Base-by-base conservation (phyloP, 2,329 filamentous ascomycete genomes). In the Talaromyces sp. region DNA sequence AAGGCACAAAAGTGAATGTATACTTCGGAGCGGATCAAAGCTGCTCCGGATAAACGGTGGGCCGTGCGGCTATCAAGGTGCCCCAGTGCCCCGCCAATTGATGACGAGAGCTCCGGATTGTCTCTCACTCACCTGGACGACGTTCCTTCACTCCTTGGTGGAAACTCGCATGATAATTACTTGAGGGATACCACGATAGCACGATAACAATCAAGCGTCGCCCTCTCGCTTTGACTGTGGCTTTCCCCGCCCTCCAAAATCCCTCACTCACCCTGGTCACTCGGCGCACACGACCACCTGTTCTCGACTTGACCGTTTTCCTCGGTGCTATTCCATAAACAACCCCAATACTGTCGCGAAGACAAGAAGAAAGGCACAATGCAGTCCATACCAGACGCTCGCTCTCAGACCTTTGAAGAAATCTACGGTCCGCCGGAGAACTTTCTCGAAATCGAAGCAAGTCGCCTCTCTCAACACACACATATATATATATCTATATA, bases 361-460 rank as follows among this genome's bases (percentile, higher is more conserved):
- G 7, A 18, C 31, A 40, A 40, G 3, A 5, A 55, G 23, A 23
- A 23, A 23, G 23, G 59, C 68, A 78, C 68, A 56, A 88, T 88
- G 85, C 85, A 87, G 76, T 83, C 85, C 62, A 81, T 88, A 69
- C 85, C 86, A 54, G 85, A 87, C 67, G 80, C 90, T 68, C 90
- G 93, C 71, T 87, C 91, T 79, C 95, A 99, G 82, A 95, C 90
- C 73, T 98, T 97, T 75, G 95, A 99, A 80, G 95, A 99, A 84
- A 96, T 98, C 76, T 99, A 99, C 78, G 95, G 93, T 14, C 92
- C 94, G 55, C 95, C 95, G 5, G 95, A 99, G 83, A 99, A 99
- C 82, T 97, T 98, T 75, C 86, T 99, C 60, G 95, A 99, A 82
- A 96, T 99, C 66, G 95, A 99, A 84, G 93, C 95, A 76, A 9